Conservation (phyloP, 805 yeast species). For the Tetrapisispora iriomotensis region DNA sequence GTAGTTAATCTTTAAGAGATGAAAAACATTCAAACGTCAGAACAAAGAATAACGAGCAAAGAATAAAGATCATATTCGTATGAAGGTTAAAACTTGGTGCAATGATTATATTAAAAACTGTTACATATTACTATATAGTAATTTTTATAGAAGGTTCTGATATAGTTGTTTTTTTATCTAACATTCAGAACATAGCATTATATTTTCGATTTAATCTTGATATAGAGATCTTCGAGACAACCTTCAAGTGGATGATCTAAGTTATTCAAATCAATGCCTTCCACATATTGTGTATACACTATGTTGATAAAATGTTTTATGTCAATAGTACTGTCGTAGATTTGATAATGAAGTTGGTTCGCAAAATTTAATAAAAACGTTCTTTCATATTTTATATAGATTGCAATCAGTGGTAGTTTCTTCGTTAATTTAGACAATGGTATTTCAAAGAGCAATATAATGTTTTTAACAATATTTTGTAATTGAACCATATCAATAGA, state of each 20-base stretch:
- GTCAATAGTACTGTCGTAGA: conserved; percentile 26
- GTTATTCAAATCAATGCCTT: conserved; percentile 12
- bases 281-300: conserved; percentile 16
- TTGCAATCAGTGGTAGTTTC: conserved; percentile 21
- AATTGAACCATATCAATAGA: conserved; percentile 21
- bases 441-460: conserved; percentile 26
- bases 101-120: too few relatives aligned
- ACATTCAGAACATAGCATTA: neutral
- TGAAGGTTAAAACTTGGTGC: too few relatives aligned
- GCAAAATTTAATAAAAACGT: conserved; percentile 26
- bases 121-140: too few relatives aligned
- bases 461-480: conserved; percentile 29
- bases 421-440: conserved; percentile 26
- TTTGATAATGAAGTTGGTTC: conserved; percentile 22
- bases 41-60: too few relatives aligned
- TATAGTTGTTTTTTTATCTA: too few relatives aligned
- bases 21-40: too few relatives aligned
- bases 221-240: conserved; percentile 25
- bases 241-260: conserved; percentile 18
- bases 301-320: conserved; percentile 14
- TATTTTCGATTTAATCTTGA: conserved; percentile 12
- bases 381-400: conserved; percentile 20
- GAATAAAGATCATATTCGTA: too few relatives aligned
- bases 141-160: too few relatives aligned
- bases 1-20: too few relatives aligned